Conservation (phyloP, 176 grass and related monocot species). For the Musa schizocarpa region DNA sequence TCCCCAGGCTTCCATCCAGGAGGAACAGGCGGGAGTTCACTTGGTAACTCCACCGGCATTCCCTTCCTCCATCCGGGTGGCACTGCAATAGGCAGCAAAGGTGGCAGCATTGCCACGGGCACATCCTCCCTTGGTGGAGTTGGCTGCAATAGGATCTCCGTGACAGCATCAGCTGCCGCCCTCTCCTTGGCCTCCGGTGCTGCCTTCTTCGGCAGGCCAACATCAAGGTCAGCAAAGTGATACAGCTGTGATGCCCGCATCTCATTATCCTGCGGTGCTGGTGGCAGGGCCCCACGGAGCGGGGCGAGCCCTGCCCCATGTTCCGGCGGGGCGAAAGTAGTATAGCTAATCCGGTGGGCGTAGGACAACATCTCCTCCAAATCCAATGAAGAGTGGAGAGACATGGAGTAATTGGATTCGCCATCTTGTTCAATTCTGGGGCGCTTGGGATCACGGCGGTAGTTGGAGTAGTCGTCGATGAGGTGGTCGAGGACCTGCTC, state of each 20-base stretch:
- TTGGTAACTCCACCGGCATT: constrained; percentile 31
- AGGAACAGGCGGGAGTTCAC: constrained; percentile 38
- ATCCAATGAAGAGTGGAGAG: constrained; percentile 65
- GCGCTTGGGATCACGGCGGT: constrained; percentile 52
- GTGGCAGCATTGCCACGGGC: constrained; percentile 4
- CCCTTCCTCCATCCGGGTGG: constrained; percentile 46
- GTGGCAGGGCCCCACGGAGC: constrained; percentile 59
- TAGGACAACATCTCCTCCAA: constrained; percentile 68
- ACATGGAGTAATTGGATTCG: constrained; percentile 31
- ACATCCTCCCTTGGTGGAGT: constrained; percentile 46
- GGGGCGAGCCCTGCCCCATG: constrained; percentile 74
- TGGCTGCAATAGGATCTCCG: constrained; percentile 38
- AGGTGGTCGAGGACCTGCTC: constrained; percentile 93
- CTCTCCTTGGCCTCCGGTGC: constrained; percentile 47
- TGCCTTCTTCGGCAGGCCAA: constrained; percentile 66
- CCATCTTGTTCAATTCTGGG: constrained; percentile 19
- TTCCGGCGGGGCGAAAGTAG: constrained; percentile 91
- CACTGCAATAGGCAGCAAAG: constrained; percentile 51
- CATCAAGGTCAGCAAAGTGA: constrained; percentile 66
- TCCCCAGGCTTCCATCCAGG: constrained; percentile 96
- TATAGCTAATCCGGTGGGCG: constrained; percentile 85
- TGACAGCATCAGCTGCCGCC: constrained; percentile 22
- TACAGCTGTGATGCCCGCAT: constrained; percentile 86
- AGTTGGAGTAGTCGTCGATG: constrained; percentile 84
- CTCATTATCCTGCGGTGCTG: constrained; percentile 82